A percentile compares a stretch with the other conserved stretches of the same genome.
Conservation (phyloP, 2,329 filamentous ascomycete genomes). For the Trichoderma sp. region DNA sequence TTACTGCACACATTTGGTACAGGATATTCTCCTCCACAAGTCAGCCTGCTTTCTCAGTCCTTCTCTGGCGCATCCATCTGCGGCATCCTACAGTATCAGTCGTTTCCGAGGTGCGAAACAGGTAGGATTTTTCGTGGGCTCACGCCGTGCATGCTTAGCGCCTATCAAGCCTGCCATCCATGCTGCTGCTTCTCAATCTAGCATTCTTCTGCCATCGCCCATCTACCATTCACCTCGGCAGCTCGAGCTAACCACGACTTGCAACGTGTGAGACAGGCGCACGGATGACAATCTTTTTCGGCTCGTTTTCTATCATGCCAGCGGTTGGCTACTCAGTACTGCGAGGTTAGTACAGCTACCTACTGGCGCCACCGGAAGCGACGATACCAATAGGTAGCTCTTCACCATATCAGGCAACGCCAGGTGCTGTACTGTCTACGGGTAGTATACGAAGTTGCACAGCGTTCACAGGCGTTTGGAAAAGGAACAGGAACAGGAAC, state of each 20-base stretch:
- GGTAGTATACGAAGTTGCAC: not conserved
- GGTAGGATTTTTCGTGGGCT: not conserved
- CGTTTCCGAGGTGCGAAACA: not conserved
- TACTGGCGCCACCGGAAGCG: not conserved
- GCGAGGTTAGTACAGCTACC: not conserved
- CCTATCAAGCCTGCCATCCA: not conserved
- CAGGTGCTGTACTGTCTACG: not conserved
- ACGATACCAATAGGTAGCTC: not conserved
- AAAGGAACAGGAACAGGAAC: not conserved
- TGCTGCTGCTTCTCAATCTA: not conserved
- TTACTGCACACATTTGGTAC: not conserved
- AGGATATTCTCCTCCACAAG: not conserved
- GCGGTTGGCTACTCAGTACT: not conserved
- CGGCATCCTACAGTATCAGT: not conserved
- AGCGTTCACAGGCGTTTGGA: not conserved
- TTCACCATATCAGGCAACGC: not conserved
- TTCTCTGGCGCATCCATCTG: not conserved
- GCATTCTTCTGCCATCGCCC: not conserved
- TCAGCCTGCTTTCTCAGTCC: not conserved
- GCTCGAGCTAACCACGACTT: not conserved
- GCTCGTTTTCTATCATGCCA: not conserved
- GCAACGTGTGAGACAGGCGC: constrained; percentile 9
- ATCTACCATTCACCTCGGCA: constrained; percentile 17
- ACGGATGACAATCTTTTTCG: constrained; percentile 6
- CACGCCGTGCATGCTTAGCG: not conserved